phyloP scores from a whole-genome alignment of 2,329 filamentous ascomycete species.

The Stagonosporopsis rhizophila region DNA sequence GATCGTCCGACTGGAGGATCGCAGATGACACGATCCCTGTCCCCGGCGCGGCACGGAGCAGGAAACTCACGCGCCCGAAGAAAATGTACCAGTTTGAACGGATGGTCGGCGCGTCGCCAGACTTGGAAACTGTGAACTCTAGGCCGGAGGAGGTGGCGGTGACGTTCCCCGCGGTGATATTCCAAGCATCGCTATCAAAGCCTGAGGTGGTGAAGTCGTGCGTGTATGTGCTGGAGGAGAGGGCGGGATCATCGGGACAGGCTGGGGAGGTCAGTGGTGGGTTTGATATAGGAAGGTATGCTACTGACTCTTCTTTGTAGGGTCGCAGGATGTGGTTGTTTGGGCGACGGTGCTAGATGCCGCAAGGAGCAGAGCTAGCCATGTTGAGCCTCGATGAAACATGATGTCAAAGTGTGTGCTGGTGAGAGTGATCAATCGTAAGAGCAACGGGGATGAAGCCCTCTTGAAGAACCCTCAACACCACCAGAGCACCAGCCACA shows the following conservation, averaged over 20 bases:
- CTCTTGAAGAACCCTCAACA: neutral
- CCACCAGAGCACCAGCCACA: neutral
- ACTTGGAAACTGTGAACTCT: constrained; percentile 55
- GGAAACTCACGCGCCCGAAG: constrained; percentile 77
- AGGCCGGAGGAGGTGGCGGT: constrained; percentile 52
- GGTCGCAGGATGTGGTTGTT: constrained; percentile 52
- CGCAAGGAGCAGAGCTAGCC: constrained; percentile 9
- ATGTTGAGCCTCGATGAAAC: neutral
- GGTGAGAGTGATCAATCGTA: no score
- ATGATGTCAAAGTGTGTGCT: neutral
- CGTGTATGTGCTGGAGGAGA: constrained; percentile 44
- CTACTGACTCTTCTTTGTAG: constrained; percentile 39
- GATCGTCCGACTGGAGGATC: constrained; percentile 79
- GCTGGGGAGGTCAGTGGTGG: constrained; percentile 19
- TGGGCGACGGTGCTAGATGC: constrained; percentile 39
- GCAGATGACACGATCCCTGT: constrained; percentile 78
- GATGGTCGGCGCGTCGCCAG: constrained; percentile 66
- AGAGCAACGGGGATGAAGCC: no score
- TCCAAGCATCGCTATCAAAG: constrained; percentile 37
- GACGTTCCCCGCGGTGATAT: constrained; percentile 45
- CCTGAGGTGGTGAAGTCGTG: constrained; percentile 49
- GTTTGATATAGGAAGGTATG: no score
- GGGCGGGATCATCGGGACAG: constrained; percentile 49
- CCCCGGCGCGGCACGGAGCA: constrained; percentile 75
- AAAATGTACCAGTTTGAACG: constrained; percentile 84